Evolutionary conservation across 139 green algal genomes (phyloP).

Genomic region (Astrephomene gubernaculifera): DNA sequence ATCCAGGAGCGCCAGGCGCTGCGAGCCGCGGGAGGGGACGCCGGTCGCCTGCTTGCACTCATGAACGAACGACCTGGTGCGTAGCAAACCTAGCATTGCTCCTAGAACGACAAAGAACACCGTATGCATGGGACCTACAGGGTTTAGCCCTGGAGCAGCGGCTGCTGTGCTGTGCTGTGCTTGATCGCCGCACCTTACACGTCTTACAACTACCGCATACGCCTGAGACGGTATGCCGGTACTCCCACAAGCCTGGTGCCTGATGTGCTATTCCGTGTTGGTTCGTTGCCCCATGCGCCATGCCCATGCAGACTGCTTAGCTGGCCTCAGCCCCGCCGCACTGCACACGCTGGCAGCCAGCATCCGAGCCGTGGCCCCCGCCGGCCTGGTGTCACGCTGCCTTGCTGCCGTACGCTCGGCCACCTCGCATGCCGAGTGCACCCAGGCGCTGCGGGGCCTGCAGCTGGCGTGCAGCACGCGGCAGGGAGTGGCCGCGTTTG

Average conservation of each 20-base stretch:
- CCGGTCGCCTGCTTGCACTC: conserved; percentile 20
- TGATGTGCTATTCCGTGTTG: too few relatives aligned
- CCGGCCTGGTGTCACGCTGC: not conserved
- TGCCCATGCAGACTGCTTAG: not conserved
- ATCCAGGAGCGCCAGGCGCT: conserved; percentile 61
- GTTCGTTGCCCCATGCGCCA: too few relatives aligned
- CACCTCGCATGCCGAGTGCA: conserved; percentile 45
- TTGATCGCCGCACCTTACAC: too few relatives aligned
- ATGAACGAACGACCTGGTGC: conserved; percentile 44
- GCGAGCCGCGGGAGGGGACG: conserved; percentile 15
- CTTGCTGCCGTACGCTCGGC: not conserved
- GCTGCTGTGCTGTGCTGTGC: too few relatives aligned
- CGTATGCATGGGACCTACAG: too few relatives aligned
- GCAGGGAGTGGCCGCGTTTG: conserved; percentile 43
- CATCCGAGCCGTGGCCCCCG: conserved; percentile 10
- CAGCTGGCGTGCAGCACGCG: conserved; percentile 23
- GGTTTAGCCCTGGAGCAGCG: too few relatives aligned
- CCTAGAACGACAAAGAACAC: too few relatives aligned
- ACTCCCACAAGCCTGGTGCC: too few relatives aligned
- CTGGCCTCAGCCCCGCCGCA: conserved; percentile 1
- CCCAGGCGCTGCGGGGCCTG: conserved; percentile 39
- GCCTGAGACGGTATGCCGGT: too few relatives aligned
- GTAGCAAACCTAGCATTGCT: too few relatives aligned
- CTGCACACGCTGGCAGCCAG: conserved; percentile 24
- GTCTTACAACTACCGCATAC: too few relatives aligned